Percentiles rank a stretch among this genome's conserved stretches.
Conservation (phyloP, 352 stramenopile genomes). For the Phytopythium ostracodes region DNA sequence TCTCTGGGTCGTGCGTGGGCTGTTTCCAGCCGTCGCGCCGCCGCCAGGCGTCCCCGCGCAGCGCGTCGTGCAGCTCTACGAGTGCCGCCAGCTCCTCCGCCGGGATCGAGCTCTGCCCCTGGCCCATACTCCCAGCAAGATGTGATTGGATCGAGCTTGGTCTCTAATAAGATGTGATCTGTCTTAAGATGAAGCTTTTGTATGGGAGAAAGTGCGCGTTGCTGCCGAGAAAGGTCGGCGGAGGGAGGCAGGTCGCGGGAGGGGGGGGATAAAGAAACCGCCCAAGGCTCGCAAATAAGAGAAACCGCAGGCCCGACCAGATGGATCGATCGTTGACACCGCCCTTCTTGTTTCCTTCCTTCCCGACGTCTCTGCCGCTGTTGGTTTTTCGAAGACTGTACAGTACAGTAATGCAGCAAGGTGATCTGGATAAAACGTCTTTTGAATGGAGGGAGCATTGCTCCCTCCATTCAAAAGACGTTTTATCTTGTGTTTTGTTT, state of each 20-base stretch:
- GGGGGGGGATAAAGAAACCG: neutral
- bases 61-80: constrained; percentile 67
- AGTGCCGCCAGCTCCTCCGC: constrained; percentile 58
- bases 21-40: constrained; percentile 76
- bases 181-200: neutral
- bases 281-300: neutral
- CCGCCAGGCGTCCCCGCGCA: constrained; percentile 65
- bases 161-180: too few species aligned
- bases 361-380: neutral
- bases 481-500: neutral
- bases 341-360: neutral
- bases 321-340: neutral
- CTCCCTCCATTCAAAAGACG: neutral
- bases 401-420: too few species aligned
- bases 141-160: too few species aligned
- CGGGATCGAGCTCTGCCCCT: constrained; percentile 78
- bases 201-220: neutral
- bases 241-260: neutral
- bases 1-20: constrained; percentile 64
- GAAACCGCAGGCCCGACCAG: neutral
- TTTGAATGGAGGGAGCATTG: too few species aligned
- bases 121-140: constrained; percentile 56
- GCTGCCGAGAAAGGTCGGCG: neutral
- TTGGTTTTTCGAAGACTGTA: too few species aligned
- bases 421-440: too few species aligned